Base-by-base conservation (phyloP, 768 basidiomycete species). In the Mycena capillaripes region DNA sequence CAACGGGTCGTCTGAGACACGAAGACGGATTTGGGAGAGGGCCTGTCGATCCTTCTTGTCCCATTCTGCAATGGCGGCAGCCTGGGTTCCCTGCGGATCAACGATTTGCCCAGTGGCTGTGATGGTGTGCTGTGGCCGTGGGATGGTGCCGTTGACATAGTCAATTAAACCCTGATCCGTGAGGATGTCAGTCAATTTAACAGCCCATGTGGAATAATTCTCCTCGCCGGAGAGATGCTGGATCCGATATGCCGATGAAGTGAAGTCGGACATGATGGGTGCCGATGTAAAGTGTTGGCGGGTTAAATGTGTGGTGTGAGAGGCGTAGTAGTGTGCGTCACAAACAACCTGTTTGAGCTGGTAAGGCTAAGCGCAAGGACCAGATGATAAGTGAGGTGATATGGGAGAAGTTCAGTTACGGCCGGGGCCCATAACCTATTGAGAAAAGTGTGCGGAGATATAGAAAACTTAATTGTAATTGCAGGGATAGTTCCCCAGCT, bases 21-120 rank as follows among this genome's bases (percentile, higher is more conserved):
- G 62, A 23, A 60, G 70, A 25, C 80, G 62, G 42, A 84, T 83
- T 1, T 74, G 67, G 27, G 77, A 78, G 4, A 81, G 77, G 21
- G 82, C 82, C 72, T 78, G 78, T 11, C 73, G 67, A 69, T 84
- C 81, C 58, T 79, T 79, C 30, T 70, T 53, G 8, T 74, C 63
- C 70, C 64, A 65, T 6, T 11, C 29, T 2, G 11, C 0, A 21
- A 66, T 71, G 7, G 38, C 48, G 9, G 11, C 9, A 16, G 71
- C 69, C 10, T 48, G 40, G n/a, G 69, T 65, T 16, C 46, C 67
- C 11, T 69, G 30, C 25, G 62, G 61, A 27, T 56, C 69, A 56
- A 56, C 69, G 23, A 56, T 42, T 2, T n/a, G 14, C 7, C 60
- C 59, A 12, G 16, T 5, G 1, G 64, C 50, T n/a, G 55, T 40